A percentile compares a stretch with the other conserved stretches of the same genome.
These are phyloP conservation scores for Aspergillus bridgeri DNA, from an alignment of 495 filamentous ascomycete species.

Conservation along the genomic window DNA sequence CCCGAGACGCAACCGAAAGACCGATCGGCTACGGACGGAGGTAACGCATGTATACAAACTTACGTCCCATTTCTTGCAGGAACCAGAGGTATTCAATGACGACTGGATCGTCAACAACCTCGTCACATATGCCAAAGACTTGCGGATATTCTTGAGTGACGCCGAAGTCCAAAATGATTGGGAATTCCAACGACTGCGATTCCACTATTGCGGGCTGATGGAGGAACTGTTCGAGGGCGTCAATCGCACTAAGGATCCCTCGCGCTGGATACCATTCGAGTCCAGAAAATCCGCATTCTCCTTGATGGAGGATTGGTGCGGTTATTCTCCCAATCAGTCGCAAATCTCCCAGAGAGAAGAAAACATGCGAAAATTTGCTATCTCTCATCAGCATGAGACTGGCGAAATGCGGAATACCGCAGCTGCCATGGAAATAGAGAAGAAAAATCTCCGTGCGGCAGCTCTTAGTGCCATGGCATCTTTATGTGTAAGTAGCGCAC, in stretches of 20 bases:
- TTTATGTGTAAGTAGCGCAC: slow-evolving; percentile 63
- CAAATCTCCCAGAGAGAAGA: slow-evolving; percentile 83
- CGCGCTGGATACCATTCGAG: slow-evolving; percentile 94
- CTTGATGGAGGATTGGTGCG: slow-evolving; percentile 98
- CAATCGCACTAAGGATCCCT: slow-evolving; percentile 79
- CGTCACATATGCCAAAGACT: slow-evolving; percentile 82
- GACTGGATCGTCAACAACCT: slow-evolving; percentile 93
- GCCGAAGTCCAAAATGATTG: slow-evolving; percentile 92
- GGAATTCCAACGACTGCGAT: slow-evolving; percentile 88
- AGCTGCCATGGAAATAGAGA: slow-evolving; percentile 94
- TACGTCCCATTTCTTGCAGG: slow-evolving; percentile 84
- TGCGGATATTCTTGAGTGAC: slow-evolving; percentile 91
- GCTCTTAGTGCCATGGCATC: slow-evolving; percentile 94
- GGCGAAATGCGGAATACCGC: slow-evolving; percentile 71
- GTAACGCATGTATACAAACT: slow-evolving; percentile 94
- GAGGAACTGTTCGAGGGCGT: slow-evolving; percentile 91
- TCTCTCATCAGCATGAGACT: slow-evolving; percentile 60
- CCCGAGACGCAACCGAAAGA: slow-evolving; percentile 69
- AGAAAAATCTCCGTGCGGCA: slow-evolving; percentile 82
- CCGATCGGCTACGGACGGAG: slow-evolving; percentile 84
- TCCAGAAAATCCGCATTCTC: slow-evolving; percentile 89
- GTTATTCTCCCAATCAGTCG: slow-evolving; percentile 86
- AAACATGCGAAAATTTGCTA: slow-evolving; percentile 76
- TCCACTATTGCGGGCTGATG: slow-evolving; percentile 90
- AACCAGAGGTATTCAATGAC: slow-evolving; percentile 75